A percentile compares a stretch with the other conserved stretches of the same genome.
Evolutionary conservation across 352 stramenopile genomes (phyloP).

Genomic region (Thraustochytrium sp.): DNA sequence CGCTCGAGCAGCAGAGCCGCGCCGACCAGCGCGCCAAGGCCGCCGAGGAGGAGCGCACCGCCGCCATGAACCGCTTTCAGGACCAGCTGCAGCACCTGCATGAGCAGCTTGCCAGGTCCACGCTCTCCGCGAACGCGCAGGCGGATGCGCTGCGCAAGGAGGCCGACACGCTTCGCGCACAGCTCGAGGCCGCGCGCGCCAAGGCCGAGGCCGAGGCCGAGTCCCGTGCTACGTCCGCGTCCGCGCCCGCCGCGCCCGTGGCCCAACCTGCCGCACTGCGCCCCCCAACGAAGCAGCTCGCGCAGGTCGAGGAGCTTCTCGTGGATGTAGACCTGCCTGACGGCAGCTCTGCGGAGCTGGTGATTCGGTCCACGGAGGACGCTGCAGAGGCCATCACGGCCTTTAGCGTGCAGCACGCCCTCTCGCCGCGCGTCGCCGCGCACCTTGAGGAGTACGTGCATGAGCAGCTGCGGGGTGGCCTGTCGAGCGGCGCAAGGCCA

Average conservation of each 20-base stretch:
- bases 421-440: constrained; percentile 1
- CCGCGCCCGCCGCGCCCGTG: too few relatives aligned
- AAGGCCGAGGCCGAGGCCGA: too few relatives aligned
- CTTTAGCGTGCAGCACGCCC: not conserved
- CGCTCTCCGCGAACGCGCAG: not conserved
- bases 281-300: not conserved
- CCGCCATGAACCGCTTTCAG: not conserved
- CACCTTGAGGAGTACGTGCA: constrained; percentile 25
- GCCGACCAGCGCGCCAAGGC: not conserved
- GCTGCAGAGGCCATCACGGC: not conserved
- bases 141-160: not conserved
- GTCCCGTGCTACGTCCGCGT: too few relatives aligned
- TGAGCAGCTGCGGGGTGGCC: not conserved
- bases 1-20: not conserved
- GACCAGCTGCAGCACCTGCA: not conserved
- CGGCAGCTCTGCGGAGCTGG: constrained; percentile 4
- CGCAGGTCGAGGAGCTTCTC: constrained; percentile 12
- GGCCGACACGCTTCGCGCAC: not conserved
- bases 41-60: not conserved
- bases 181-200: not conserved
- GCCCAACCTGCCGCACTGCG: not conserved
- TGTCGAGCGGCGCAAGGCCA: not conserved
- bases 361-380: constrained; percentile 3
- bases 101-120: not conserved
- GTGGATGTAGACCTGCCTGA: constrained; percentile 31